These are phyloP conservation scores for Acacia confusa DNA, from an alignment of 306 rosid species.

Conservation along the genomic window DNA sequence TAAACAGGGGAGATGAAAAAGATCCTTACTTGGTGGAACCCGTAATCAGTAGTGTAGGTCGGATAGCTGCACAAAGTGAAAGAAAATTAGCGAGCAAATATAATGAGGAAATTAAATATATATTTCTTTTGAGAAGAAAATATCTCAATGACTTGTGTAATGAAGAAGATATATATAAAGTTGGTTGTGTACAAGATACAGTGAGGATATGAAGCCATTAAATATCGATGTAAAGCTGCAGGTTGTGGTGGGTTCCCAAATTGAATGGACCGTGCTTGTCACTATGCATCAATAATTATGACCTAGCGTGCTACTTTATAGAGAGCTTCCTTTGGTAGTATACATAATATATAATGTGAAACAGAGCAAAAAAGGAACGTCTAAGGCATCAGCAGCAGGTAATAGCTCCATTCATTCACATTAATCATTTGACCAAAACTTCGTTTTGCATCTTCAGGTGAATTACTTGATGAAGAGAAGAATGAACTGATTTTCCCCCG, in stretches of 20 bases:
- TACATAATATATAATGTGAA: not conserved
- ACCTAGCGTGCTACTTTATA: not conserved
- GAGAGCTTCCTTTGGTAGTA: not conserved
- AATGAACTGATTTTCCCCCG: not conserved
- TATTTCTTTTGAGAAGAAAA: not conserved
- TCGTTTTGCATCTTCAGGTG: not conserved
- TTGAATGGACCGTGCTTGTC: not conserved
- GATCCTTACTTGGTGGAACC: slow-evolving; percentile 71
- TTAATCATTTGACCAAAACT: not conserved
- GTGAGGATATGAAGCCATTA: not conserved
- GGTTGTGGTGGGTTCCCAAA: not conserved
- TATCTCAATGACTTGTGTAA: not conserved
- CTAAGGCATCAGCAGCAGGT: not conserved
- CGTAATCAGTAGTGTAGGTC: slow-evolving; percentile 62
- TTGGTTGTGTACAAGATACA: not conserved
- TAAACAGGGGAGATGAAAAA: slow-evolving; percentile 21
- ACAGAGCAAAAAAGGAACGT: not conserved
- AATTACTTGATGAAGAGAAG: not conserved
- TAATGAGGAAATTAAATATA: slow-evolving; percentile 14
- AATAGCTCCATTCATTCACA: not conserved
- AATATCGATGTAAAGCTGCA: not conserved
- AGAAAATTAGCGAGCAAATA: slow-evolving; percentile 17
- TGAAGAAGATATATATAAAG: not conserved
- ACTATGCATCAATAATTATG: not conserved
- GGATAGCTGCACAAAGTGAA: slow-evolving; percentile 56